A percentile compares a stretch with the other conserved stretches of the same genome.
Conservation (phyloP, 768 basidiomycete species). For the Coprinopsis cinerea region DNA sequence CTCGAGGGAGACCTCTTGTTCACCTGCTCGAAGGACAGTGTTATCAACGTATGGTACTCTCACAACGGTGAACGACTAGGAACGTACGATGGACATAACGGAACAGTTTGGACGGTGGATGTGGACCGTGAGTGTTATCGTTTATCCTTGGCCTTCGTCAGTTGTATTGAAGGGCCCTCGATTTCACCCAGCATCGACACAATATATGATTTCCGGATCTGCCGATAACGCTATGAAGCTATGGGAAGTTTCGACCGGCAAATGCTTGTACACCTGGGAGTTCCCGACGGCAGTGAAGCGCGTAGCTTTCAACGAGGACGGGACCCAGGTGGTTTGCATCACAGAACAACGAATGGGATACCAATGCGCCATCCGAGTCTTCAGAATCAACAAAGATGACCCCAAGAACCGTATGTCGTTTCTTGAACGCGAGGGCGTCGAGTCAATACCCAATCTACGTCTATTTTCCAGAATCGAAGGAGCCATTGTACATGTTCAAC, state of each 20-base stretch:
- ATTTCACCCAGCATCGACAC: slow-evolving; percentile 56
- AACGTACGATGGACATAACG: slow-evolving; percentile 95
- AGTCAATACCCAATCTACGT: slow-evolving; percentile 1
- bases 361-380: slow-evolving; percentile 88
- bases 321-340: slow-evolving; percentile 80
- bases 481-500: slow-evolving; percentile 75
- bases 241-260: slow-evolving; percentile 86
- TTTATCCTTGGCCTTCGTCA: slow-evolving; percentile 2
- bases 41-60: slow-evolving; percentile 95
- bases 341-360: slow-evolving; percentile 97
- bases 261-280: slow-evolving; percentile 94
- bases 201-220: slow-evolving; percentile 83
- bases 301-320: slow-evolving; percentile 86
- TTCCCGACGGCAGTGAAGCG: slow-evolving; percentile 98
- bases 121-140: slow-evolving; percentile 71
- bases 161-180: background rate
- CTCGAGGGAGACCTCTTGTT: slow-evolving; percentile 93
- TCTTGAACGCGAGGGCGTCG: background rate
- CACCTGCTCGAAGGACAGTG: slow-evolving; percentile 90
- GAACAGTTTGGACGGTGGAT: slow-evolving; percentile 94
- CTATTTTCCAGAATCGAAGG: slow-evolving; percentile 54
- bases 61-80: slow-evolving; percentile 97
- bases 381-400: slow-evolving; percentile 79
- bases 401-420: slow-evolving; percentile 66
- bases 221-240: slow-evolving; percentile 92